phyloP scores from a whole-genome alignment of 1,284 basidiomycete species.

The Naganishia cerealis region DNA sequence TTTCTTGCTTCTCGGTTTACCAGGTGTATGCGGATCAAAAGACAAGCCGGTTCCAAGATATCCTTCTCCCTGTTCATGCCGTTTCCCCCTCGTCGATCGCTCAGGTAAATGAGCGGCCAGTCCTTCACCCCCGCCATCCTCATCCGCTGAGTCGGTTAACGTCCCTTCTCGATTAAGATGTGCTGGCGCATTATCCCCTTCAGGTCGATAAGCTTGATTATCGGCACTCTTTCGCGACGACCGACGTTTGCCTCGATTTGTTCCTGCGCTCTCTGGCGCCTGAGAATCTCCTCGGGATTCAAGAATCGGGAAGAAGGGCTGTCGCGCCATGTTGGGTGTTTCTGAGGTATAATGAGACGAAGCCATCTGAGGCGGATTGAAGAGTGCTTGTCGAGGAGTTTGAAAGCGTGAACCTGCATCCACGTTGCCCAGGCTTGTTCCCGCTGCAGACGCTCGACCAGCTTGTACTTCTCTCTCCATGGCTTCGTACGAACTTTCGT shows the following conservation, averaged over 20 bases:
- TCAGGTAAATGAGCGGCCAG: constrained; percentile 40
- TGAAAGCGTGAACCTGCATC: neutral
- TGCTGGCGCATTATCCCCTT: constrained; percentile 36
- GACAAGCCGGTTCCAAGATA: constrained; percentile 46
- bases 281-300: neutral
- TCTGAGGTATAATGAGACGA: neutral
- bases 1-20: constrained; percentile 16
- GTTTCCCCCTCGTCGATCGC: constrained; percentile 42
- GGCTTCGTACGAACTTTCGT: constrained; percentile 23
- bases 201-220: constrained; percentile 47
- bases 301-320: constrained; percentile 18
- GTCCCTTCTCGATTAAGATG: constrained; percentile 8
- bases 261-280: neutral
- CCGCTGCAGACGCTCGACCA: neutral
- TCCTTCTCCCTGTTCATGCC: constrained; percentile 44
- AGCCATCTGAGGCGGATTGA: neutral
- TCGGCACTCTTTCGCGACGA: constrained; percentile 33
- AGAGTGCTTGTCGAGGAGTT: constrained; percentile 7
- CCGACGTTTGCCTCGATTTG: neutral
- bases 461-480: constrained; percentile 24
- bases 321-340: constrained; percentile 1
- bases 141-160: constrained; percentile 39
- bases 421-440: neutral
- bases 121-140: constrained; percentile 44
- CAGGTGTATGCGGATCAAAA: constrained; percentile 35